phyloP scores from a whole-genome alignment of 805 yeast genomes.

The Komagataella ulmi region DNA sequence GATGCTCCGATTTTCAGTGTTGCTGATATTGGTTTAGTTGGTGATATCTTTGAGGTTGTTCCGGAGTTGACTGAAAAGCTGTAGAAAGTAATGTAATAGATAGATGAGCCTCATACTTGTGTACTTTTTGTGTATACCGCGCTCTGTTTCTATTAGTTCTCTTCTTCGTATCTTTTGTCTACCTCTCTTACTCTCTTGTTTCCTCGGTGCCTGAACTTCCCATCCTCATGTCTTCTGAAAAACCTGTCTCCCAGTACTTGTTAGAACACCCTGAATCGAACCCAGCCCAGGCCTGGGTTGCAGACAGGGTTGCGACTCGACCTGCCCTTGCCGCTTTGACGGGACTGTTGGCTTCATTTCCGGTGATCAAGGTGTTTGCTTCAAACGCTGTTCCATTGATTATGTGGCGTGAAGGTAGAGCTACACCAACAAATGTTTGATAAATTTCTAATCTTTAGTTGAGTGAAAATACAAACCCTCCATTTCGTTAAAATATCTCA shows the following conservation, averaged over 20 bases:
- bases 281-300: constrained; percentile 36
- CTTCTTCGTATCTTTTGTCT: not conserved
- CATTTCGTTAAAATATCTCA: not conserved
- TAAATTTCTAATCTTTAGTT: not conserved
- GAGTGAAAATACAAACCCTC: not conserved
- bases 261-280: constrained; percentile 15
- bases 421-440: constrained; percentile 15
- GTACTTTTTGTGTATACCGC: not conserved
- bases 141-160: not conserved
- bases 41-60: constrained; percentile 72
- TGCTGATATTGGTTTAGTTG: constrained; percentile 84
- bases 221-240: not conserved
- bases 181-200: not conserved
- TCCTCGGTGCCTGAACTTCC: not conserved
- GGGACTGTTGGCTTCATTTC: constrained; percentile 45
- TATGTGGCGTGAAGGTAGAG: constrained; percentile 24
- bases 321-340: constrained; percentile 48
- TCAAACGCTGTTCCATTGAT: constrained; percentile 49
- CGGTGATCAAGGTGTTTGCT: constrained; percentile 41
- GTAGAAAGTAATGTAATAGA: constrained; percentile 9
- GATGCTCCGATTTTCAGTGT: constrained; percentile 89
- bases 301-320: constrained; percentile 28
- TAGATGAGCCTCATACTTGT: not conserved
- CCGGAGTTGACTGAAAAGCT: constrained; percentile 85
- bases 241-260: not conserved